Base-by-base conservation (phyloP, 257 asterid genomes). In the Eustoma russellianum region DNA sequence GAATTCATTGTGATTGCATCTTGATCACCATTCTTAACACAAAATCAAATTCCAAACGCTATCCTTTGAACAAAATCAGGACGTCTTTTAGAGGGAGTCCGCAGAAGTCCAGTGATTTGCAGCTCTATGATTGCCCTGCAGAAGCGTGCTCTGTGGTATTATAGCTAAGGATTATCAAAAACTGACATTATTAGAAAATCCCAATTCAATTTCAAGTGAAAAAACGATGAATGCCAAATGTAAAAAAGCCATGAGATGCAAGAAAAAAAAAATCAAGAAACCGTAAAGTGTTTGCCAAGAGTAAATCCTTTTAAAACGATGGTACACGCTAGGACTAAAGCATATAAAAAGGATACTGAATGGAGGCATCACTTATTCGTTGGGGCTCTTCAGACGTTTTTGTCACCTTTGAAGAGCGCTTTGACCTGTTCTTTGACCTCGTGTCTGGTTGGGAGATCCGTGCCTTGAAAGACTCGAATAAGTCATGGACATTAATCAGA, bases 11-110 rank as follows among this genome's bases (percentile, higher is more conserved):
- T n/a, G n/a, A n/a, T n/a, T n/a, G n/a, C n/a, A n/a, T n/a, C n/a
- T n/a, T n/a, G n/a, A n/a, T n/a, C n/a, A n/a, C n/a, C n/a, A n/a
- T n/a, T n/a, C n/a, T n/a, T n/a, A 24, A 24, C 98, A n/a, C 88
- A 91, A 74, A 38, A 38, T 82, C 64, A 91, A 59, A 85, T 73
- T 57, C 97, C 99, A 62, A 92, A 92, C 13, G 91, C 94, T 60
- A 81, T 87, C 63, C 95, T 83, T 75, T 88, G 99, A 64, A 92
- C 90, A 55, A 57, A 92, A 76, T 92, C 95, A 5, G 97, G 95
- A 15, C 99, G 93, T 56, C 95, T 75, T 78, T 83, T 92, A 79
- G 86, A 83, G 59, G 97, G 99, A 90, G 81, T 78, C 57, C 97
- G 87, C 13, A 92, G 79, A 56, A 92, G 75, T 33, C 99, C 99